Percentiles rank a stretch among this genome's conserved stretches.
Conservation (phyloP, 306 rosid genomes). For the Sindora glabra region DNA sequence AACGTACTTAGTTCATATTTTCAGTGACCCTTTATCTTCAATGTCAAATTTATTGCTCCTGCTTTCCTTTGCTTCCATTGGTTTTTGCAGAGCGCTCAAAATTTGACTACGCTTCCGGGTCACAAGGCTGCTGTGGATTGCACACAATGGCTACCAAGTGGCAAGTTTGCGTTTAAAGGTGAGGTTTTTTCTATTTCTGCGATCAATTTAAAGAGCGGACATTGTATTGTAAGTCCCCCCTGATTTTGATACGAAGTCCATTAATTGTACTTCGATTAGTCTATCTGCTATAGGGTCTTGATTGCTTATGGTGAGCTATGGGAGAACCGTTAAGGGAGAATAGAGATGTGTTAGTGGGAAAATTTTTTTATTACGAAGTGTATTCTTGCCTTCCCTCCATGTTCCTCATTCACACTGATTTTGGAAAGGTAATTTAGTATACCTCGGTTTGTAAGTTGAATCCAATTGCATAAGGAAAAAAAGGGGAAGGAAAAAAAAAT, state of each 20-base stretch:
- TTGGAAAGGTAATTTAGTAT: neutral
- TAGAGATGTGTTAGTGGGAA: too few relatives aligned
- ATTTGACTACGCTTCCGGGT: constrained; percentile 83
- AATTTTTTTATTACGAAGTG: too few relatives aligned
- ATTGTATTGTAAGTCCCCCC: neutral
- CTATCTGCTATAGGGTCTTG: neutral
- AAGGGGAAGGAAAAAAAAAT: too few relatives aligned
- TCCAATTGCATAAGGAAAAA: too few relatives aligned
- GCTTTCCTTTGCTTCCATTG: neutral
- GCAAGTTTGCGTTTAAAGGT: constrained; percentile 72
- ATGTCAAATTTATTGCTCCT: neutral
- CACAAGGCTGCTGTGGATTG: constrained; percentile 84
- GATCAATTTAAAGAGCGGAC: neutral
- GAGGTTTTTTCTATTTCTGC: constrained; percentile 1
- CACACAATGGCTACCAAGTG: constrained; percentile 87
- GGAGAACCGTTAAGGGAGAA: too few relatives aligned
- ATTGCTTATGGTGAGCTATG: too few relatives aligned
- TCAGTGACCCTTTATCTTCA: neutral
- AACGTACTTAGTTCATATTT: neutral
- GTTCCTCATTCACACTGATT: neutral
- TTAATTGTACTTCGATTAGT: neutral
- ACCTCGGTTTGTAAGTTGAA: neutral
- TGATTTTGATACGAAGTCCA: neutral
- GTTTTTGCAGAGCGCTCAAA: constrained; percentile 71
- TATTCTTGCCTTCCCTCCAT: too few relatives aligned